Base-by-base conservation (phyloP, 2,329 filamentous ascomycete species). In the Colletotrichum phormii region DNA sequence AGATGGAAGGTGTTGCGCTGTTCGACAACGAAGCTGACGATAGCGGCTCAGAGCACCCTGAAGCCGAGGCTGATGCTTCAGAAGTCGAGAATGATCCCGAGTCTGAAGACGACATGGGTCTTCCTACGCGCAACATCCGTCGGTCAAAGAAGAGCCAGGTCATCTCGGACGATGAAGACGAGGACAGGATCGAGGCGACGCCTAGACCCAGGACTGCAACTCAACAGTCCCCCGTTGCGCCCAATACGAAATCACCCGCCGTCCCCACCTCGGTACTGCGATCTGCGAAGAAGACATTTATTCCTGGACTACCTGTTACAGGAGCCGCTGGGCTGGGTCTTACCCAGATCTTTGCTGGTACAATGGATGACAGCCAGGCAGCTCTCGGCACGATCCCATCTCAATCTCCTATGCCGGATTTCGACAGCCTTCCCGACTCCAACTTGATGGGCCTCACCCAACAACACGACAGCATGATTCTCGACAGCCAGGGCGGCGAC, bases 341-440 rank as follows among this genome's bases (percentile, higher is more conserved):
- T 57, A 97, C 95, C 0, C 95, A 98, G 78, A 96, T 97, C 74
- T 98, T 98, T 79, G 94, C 93, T 5, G 94, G 94, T 13, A 98
- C 95, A 1, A 93, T 98, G 90, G 95, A 94, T 60, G 91, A 86
- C 80, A 90, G 87, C 76, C 88, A 90, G 76, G 77, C 76, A 67
- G 77, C 76, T 22, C 77, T 78, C 15, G 74, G 75, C 15, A 77
- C 73, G 37, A 77, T 77, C 37, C 81, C 87, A 22, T 87, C 86
- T 7, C 81, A 84, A 60, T 74, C 76, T 18, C 81, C 86, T 72
- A 89, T 91, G 80, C 90, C 92, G 4, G 88, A 87, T 51, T 86
- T 92, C 35, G 86, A 89, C 46, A 82, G 83, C 67, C 87, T 90
- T 66, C 85, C 90, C 1, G 89, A 91, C 72, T 89, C 87, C 26